These are phyloP conservation scores for Oidiodendron maius DNA, from an alignment of 495 filamentous ascomycete species.

Conservation along the genomic window DNA sequence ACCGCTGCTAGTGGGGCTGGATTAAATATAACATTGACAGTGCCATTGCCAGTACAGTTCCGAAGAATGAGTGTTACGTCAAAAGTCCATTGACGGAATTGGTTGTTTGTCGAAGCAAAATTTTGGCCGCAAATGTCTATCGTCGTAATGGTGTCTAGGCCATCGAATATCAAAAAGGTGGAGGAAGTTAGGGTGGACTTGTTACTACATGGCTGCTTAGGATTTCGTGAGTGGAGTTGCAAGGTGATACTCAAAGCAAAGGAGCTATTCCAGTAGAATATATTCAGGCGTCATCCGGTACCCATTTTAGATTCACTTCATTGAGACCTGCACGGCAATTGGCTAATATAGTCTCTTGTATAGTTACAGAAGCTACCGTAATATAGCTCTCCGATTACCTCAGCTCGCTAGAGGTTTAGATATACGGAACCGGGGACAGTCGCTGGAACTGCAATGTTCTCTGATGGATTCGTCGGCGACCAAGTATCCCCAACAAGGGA, in stretches of 20 bases:
- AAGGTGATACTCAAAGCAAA: too few relatives aligned
- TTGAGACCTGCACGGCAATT: constrained; percentile 37
- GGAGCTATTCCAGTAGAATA: background rate
- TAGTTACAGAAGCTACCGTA: constrained; percentile 1
- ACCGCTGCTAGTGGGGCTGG: constrained; percentile 44
- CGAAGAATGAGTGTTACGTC: constrained; percentile 47
- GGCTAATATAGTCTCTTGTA: background rate
- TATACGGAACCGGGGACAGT: constrained; percentile 48
- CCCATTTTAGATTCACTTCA: constrained; percentile 30
- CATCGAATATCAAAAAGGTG: constrained; percentile 38
- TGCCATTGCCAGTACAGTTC: constrained; percentile 34
- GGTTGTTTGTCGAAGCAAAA: constrained; percentile 57
- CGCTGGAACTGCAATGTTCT: constrained; percentile 50
- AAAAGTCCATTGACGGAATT: constrained; percentile 63
- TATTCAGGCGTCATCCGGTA: background rate
- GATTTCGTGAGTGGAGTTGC: too few relatives aligned
- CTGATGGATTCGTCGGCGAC: constrained; percentile 44
- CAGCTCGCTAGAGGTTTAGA: background rate
- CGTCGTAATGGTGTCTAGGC: constrained; percentile 44
- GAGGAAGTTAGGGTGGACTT: constrained; percentile 13
- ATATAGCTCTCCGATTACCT: background rate
- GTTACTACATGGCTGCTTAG: too few relatives aligned
- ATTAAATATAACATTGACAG: constrained; percentile 44
- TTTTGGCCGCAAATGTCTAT: constrained; percentile 51
- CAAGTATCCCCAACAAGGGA: constrained; percentile 25